A percentile compares a stretch with the other conserved stretches of the same genome.
Conservation (phyloP, 495 filamentous ascomycete genomes). For the Rusavskia elegans region DNA sequence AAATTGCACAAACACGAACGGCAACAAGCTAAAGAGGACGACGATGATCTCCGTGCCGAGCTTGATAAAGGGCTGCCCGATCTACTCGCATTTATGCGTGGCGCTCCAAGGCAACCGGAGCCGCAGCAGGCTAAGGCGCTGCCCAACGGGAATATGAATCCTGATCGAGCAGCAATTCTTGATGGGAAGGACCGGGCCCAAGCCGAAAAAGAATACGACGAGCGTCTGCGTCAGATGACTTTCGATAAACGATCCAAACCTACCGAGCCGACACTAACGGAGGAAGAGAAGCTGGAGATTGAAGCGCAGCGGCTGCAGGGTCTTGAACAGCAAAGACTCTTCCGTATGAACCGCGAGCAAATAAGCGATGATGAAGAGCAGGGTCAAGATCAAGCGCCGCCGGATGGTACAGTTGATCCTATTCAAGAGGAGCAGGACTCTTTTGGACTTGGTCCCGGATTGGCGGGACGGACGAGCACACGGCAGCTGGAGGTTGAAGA, state of each 20-base stretch:
- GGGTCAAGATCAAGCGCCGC: slow-evolving; percentile 23
- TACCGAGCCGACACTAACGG: slow-evolving; percentile 76
- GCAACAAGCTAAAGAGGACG: slow-evolving; percentile 83
- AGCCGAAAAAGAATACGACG: slow-evolving; percentile 71
- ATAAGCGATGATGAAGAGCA: slow-evolving; percentile 30
- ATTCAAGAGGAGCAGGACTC: slow-evolving; percentile 36
- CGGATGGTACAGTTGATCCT: slow-evolving; percentile 12
- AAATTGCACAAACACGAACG: slow-evolving; percentile 88
- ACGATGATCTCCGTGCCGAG: slow-evolving; percentile 76
- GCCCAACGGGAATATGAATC: slow-evolving; percentile 34
- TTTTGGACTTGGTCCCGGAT: slow-evolving; percentile 35
- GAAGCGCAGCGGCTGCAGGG: slow-evolving; percentile 58
- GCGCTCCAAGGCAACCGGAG: slow-evolving; percentile 24
- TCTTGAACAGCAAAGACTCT: slow-evolving; percentile 60
- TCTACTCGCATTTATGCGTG: slow-evolving; percentile 55
- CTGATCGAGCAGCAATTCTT: slow-evolving; percentile 40
- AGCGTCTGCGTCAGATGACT: slow-evolving; percentile 61
- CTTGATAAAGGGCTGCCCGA: slow-evolving; percentile 64
- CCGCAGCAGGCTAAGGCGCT: slow-evolving; percentile 23
- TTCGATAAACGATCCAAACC: slow-evolving; percentile 71
- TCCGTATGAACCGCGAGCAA: slow-evolving; percentile 57
- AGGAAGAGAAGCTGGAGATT: slow-evolving; percentile 67
- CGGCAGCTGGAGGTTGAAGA: slow-evolving; percentile 50
- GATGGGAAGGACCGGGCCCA: slow-evolving; percentile 44
- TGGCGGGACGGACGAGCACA: slow-evolving; percentile 15